phyloP scores from a whole-genome alignment of 1,284 basidiomycete species.

The Phaffia rhodozyma region DNA sequence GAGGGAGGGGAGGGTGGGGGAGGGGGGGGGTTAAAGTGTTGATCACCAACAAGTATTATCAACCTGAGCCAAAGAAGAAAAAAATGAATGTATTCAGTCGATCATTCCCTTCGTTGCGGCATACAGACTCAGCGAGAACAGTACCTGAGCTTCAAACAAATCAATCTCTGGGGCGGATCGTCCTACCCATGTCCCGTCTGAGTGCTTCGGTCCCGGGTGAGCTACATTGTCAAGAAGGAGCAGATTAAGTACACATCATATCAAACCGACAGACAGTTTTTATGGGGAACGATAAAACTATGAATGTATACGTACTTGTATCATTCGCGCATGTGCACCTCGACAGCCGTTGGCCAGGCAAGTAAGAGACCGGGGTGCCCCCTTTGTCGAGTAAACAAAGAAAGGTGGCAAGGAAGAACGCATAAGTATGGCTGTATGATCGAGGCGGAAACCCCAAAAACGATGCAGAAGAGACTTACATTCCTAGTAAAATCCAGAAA shows the following conservation, averaged over 20 bases:
- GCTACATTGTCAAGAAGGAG: neutral
- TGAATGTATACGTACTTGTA: conserved; percentile 26
- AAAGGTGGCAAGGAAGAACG: conserved; percentile 25
- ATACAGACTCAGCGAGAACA: conserved; percentile 34
- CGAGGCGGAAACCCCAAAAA: conserved; percentile 36
- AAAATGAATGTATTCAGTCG: no score
- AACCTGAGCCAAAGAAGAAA: no score
- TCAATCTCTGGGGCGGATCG: conserved; percentile 78
- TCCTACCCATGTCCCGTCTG: conserved; percentile 61
- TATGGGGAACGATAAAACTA: neutral
- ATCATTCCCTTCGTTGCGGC: no score
- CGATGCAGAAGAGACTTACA: conserved; percentile 18
- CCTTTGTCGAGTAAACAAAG: conserved; percentile 34
- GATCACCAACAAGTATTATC: neutral
- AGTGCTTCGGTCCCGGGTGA: conserved; percentile 34
- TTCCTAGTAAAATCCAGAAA: neutral
- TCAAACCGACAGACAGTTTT: neutral
- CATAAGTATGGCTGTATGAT: conserved; percentile 30
- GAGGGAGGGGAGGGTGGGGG: neutral
- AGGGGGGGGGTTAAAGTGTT: neutral
- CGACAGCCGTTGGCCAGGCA: conserved; percentile 70
- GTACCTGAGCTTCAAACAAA: conserved; percentile 57
- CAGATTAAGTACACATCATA: no score
- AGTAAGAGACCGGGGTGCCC: conserved; percentile 40
- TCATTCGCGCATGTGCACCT: conserved; percentile 66